Evolutionary conservation across 176 grass and related monocot genomes (phyloP).

Genomic region (Paspalum notatum): DNA sequence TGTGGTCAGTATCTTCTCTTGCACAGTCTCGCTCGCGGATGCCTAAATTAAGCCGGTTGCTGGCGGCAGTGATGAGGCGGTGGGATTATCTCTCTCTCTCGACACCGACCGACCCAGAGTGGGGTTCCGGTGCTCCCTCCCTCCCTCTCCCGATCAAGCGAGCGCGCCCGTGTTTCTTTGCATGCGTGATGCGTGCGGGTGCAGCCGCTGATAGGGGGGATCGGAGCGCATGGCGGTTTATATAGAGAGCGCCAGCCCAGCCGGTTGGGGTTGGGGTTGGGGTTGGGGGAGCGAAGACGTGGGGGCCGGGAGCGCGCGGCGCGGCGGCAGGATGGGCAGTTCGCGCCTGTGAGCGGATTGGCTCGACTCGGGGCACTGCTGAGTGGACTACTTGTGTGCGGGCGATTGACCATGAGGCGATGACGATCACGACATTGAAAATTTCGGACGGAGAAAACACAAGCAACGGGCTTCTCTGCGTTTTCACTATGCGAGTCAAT

Average conservation of each 20-base stretch:
- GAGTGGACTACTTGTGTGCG: background rate
- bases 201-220: background rate
- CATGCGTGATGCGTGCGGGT: background rate
- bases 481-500: too few relatives aligned
- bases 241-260: constrained; percentile 23
- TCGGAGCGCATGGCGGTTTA: constrained; percentile 22
- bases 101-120: background rate
- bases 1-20: constrained; percentile 7
- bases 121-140: background rate
- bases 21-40: background rate
- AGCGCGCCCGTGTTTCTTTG: background rate
- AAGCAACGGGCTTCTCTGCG: background rate
- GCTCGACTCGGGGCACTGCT: background rate
- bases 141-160: background rate
- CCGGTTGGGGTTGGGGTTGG: too few relatives aligned
- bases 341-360: background rate
- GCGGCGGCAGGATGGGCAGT: background rate
- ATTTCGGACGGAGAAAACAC: background rate
- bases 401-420: background rate
- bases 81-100: background rate
- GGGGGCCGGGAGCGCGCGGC: background rate
- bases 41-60: constrained; percentile 27
- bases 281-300: background rate
- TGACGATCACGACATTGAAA: background rate
- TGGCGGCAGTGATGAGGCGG: background rate